phyloP scores from a whole-genome alignment of 2,329 filamentous ascomycete genomes.

The Drechslerella dactyloides region DNA sequence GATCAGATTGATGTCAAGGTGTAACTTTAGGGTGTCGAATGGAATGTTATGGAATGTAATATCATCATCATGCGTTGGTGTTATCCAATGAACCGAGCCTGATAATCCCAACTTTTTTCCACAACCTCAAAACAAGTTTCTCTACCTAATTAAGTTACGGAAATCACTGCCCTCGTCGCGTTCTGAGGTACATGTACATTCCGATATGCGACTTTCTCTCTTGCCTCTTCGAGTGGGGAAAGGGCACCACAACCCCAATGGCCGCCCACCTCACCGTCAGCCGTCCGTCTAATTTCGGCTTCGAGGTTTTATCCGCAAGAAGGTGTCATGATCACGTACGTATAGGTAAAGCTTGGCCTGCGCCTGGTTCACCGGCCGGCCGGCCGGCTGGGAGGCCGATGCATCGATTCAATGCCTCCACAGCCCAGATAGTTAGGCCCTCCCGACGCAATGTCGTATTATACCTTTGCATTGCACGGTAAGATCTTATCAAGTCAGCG shows the following conservation, averaged over 20 bases:
- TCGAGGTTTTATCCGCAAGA: not conserved
- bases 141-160: too few relatives aligned
- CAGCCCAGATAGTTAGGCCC: too few relatives aligned
- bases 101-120: not conserved
- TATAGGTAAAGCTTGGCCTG: too few relatives aligned
- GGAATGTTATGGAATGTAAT: constrained; percentile 1
- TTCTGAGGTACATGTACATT: constrained; percentile 39
- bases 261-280: not conserved
- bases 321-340: not conserved
- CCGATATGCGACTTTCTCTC: constrained; percentile 45
- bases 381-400: too few relatives aligned
- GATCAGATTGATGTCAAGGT: too few relatives aligned
- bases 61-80: constrained; percentile 41
- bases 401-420: too few relatives aligned
- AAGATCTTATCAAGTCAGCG: not conserved
- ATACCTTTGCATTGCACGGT: too few relatives aligned
- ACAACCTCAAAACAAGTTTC: constrained; percentile 9
- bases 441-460: too few relatives aligned
- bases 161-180: constrained; percentile 7
- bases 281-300: not conserved
- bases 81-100: constrained; percentile 14
- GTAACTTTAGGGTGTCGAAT: too few relatives aligned
- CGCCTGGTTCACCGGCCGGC: too few relatives aligned
- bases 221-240: constrained; percentile 9
- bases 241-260: constrained; percentile 12